phyloP scores from a whole-genome alignment of 2,329 filamentous ascomycete genomes.

The Colletotrichum sp. region DNA sequence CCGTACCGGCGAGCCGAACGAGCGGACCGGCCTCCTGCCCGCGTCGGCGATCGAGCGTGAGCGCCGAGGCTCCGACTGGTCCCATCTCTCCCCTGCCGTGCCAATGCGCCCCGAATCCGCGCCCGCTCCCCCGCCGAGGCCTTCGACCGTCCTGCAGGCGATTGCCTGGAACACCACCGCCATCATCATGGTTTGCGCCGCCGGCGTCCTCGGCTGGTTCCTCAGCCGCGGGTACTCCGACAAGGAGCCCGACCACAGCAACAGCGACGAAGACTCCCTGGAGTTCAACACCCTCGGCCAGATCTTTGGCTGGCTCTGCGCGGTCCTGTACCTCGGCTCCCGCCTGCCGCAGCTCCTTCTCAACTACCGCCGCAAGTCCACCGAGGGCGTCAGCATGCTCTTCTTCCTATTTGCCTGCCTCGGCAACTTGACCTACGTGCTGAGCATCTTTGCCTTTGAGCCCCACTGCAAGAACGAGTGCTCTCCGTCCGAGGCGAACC shows the following conservation, averaged over 20 bases:
- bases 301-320: constrained; percentile 92
- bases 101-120: constrained; percentile 66
- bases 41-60: constrained; percentile 35
- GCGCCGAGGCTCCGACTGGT: constrained; percentile 61
- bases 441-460: constrained; percentile 90
- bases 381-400: constrained; percentile 89
- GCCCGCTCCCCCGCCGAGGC: constrained; percentile 48
- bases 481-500: constrained; percentile 65
- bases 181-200: constrained; percentile 81
- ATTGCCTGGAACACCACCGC: constrained; percentile 77
- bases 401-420: constrained; percentile 98
- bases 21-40: constrained; percentile 57
- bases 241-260: constrained; percentile 43
- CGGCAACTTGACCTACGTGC: constrained; percentile 91
- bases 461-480: constrained; percentile 71
- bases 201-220: constrained; percentile 87
- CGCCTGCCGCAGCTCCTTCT: constrained; percentile 89
- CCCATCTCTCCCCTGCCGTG: constrained; percentile 78
- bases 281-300: constrained; percentile 82
- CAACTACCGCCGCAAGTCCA: constrained; percentile 91
- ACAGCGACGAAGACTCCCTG: constrained; percentile 54
- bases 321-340: constrained; percentile 85
- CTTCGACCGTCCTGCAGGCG: constrained; percentile 59
- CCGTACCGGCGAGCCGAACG: constrained; percentile 46
- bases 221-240: constrained; percentile 60